Percentiles rank a stretch among this genome's conserved stretches.
phyloP scores from a whole-genome alignment of 306 rosid species.

The Luffa acutangula region DNA sequence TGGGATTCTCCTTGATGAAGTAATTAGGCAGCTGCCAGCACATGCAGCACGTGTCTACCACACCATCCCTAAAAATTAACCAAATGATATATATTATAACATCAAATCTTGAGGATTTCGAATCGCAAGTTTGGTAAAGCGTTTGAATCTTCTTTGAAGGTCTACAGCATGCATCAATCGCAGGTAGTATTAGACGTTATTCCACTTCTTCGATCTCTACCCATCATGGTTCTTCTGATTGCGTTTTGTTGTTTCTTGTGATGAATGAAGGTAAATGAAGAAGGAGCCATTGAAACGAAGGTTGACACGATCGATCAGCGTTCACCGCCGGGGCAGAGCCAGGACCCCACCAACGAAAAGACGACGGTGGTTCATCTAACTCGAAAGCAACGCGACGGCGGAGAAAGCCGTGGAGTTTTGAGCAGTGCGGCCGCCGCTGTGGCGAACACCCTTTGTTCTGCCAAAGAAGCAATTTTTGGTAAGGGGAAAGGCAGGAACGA shows the following conservation, averaged over 20 bases:
- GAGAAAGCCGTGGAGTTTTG: background rate
- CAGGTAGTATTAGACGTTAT: background rate
- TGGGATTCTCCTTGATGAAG: background rate
- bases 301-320: conserved; percentile 21
- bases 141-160: background rate
- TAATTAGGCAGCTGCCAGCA: background rate
- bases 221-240: too few relatives aligned
- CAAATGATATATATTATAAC: background rate
- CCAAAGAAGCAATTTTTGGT: conserved; percentile 24
- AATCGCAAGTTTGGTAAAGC: background rate
- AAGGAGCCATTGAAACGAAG: conserved; percentile 15
- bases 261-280: background rate
- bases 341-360: conserved; percentile 9
- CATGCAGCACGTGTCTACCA: background rate
- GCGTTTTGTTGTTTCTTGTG: background rate
- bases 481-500: background rate
- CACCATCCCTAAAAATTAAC: background rate
- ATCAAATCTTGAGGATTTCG: background rate
- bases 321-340: conserved; percentile 13
- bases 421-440: conserved; percentile 16
- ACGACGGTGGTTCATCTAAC: conserved; percentile 23
- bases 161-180: background rate
- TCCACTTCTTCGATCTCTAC: background rate
- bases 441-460: conserved; percentile 8
- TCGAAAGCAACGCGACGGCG: background rate